Evolutionary conservation across 2,329 filamentous ascomycete genomes (phyloP).

Genomic region (Fusarium heterosporum): DNA sequence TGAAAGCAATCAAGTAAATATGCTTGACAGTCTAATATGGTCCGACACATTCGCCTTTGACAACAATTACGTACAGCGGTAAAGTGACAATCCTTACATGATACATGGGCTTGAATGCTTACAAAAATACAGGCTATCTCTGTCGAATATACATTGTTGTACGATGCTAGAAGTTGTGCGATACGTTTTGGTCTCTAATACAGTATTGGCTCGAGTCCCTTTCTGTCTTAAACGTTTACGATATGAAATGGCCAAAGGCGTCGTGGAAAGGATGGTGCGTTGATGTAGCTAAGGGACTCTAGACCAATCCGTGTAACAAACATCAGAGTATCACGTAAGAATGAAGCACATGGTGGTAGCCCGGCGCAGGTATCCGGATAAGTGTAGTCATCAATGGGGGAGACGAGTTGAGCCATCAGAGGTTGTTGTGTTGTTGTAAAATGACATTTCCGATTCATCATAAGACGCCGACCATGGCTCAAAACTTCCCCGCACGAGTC

Average conservation of each 20-base stretch:
- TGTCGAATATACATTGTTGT: not conserved
- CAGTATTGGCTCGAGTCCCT: not conserved
- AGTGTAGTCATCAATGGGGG: slow-evolving; percentile 13
- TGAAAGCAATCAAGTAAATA: not conserved
- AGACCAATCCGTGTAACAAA: not conserved
- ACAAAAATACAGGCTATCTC: not conserved
- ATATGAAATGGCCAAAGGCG: not conserved
- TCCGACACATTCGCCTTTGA: too few relatives aligned
- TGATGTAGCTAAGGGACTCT: not conserved
- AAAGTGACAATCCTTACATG: too few relatives aligned
- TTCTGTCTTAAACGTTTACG: not conserved
- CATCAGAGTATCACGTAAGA: slow-evolving; percentile 15
- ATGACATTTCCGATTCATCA: slow-evolving; percentile 49
- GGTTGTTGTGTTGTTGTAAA: slow-evolving; percentile 41
- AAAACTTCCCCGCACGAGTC: slow-evolving; percentile 47
- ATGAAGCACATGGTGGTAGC: slow-evolving; percentile 20
- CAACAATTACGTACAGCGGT: too few relatives aligned
- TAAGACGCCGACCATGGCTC: slow-evolving; percentile 48
- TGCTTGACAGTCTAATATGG: not conserved
- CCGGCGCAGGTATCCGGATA: slow-evolving; percentile 4
- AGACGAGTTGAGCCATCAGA: slow-evolving; percentile 15
- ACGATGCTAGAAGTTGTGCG: not conserved
- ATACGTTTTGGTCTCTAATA: too few relatives aligned
- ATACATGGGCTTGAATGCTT: too few relatives aligned
- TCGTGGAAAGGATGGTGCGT: not conserved